Base-by-base conservation (phyloP, 768 basidiomycete species). In the Tricholoma flavovirens region DNA sequence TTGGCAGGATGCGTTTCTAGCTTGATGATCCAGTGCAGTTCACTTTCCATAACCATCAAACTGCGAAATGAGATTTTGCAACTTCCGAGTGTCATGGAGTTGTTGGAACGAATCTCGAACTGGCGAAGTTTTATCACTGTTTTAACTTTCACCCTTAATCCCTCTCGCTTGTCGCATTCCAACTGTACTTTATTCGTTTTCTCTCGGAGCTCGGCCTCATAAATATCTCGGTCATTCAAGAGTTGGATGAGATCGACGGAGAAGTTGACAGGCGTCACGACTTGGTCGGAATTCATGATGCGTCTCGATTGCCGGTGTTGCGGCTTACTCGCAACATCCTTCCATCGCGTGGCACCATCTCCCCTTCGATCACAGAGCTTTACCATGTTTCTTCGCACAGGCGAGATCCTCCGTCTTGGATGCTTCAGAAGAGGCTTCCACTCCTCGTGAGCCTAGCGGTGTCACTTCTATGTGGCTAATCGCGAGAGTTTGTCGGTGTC, bases 81-180 rank as follows among this genome's bases (percentile, higher is more conserved):
- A 51, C 54, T 77, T 33, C 58, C 64, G 15, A 64, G 67, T n/a
- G 61, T 77, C 14, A 72, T 83, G 62, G 64, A 64, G 9, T 43
- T 80, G 48, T 57, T 73, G 38, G 60, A 65, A 19, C 75, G 68
- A 49, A 65, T 70, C 5, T 48, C 65, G 8, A 76, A 77, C 46
- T 84, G 81, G 84, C 67, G 64, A 56, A 72, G 64, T 26, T 61
- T 84, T 38, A n/a, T n/a, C n/a, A n/a, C n/a, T n/a, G n/a, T n/a
- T n/a, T n/a, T n/a, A n/a, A n/a, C n/a, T n/a, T n/a, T n/a, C n/a
- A n/a, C n/a, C 68, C 59, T 86, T 53, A 70, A 70, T 26, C 71
- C 78, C 9, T 63, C 64, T 7, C 65, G 71, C 38, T 56, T 75
- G n/a, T 56, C 58, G 14, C 73, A 76, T 43, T 69, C 75, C 24